phyloP scores from a whole-genome alignment of 2,329 filamentous ascomycete genomes.

The Botrytis fragariae region DNA sequence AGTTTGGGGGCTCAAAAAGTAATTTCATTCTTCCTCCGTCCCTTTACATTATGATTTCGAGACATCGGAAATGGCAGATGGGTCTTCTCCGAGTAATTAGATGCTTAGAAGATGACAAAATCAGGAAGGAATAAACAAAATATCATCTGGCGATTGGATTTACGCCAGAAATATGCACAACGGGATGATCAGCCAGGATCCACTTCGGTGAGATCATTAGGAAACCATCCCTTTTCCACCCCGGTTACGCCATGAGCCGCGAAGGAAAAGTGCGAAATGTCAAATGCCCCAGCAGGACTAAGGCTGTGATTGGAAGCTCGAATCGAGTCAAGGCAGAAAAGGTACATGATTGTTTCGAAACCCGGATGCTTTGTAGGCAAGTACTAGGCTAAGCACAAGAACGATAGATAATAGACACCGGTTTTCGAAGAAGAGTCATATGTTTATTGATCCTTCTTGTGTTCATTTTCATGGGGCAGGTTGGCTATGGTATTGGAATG shows the following conservation, averaged over 20 bases:
- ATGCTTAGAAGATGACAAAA: neutral
- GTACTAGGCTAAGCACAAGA: neutral
- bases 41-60: neutral
- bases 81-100: neutral
- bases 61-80: neutral
- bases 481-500: neutral
- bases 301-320: constrained; percentile 12
- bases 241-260: neutral
- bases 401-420: neutral
- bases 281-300: neutral
- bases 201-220: constrained; percentile 16
- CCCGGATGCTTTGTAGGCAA: neutral
- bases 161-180: constrained; percentile 5
- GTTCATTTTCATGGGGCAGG: neutral
- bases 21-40: neutral
- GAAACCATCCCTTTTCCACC: neutral
- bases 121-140: neutral
- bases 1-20: neutral
- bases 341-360: neutral
- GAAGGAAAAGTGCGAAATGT: neutral
- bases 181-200: constrained; percentile 8
- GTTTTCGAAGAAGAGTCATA: constrained; percentile 16
- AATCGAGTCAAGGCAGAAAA: constrained; percentile 13
- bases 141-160: neutral
- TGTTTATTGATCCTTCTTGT: constrained; percentile 22